Conservation (phyloP, 495 filamentous ascomycete species). For the Penicillium daleae region DNA sequence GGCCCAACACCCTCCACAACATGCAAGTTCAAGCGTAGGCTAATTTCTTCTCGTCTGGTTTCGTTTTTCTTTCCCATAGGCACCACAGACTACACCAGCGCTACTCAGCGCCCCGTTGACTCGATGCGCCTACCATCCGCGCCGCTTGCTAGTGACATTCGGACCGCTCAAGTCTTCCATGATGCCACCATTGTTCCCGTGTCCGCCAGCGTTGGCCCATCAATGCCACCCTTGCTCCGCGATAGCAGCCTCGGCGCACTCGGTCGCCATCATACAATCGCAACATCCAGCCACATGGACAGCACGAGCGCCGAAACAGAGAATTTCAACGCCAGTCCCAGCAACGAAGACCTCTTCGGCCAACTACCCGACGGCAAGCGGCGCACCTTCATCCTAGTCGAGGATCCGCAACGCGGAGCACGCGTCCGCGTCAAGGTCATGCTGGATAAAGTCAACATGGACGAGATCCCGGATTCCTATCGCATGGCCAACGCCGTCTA, state of each 20-base stretch:
- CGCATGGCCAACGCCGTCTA: slow-evolving; percentile 86
- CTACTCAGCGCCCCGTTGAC: slow-evolving; percentile 34
- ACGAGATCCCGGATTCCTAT: slow-evolving; percentile 93
- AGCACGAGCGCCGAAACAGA: slow-evolving; percentile 34
- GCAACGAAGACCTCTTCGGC: slow-evolving; percentile 73
- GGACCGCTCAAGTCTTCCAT: slow-evolving; percentile 78
- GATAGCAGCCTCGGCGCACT: slow-evolving; percentile 66
- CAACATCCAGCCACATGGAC: slow-evolving; percentile 40
- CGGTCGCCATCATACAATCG: slow-evolving; percentile 44
- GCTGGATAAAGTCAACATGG: slow-evolving; percentile 84
- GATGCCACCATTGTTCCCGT: slow-evolving; percentile 69
- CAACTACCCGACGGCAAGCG: slow-evolving; percentile 85
- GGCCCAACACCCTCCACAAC: slow-evolving; percentile 20
- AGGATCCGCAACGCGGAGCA: slow-evolving; percentile 76
- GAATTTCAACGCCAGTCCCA: slow-evolving; percentile 49
- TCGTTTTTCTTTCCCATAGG: slow-evolving; percentile 39
- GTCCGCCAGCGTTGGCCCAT: slow-evolving; percentile 56
- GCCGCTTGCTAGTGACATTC: slow-evolving; percentile 54
- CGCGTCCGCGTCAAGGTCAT: slow-evolving; percentile 86
- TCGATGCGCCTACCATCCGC: slow-evolving; percentile 28
- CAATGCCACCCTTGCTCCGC: slow-evolving; percentile 70
- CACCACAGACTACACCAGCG: slow-evolving; percentile 39
- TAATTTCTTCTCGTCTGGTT: slow-evolving; percentile 34
- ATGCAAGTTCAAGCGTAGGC: slow-evolving; percentile 47
- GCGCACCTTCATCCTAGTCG: slow-evolving; percentile 94